These are phyloP conservation scores for Trichophyton equinum DNA, from an alignment of 2,329 filamentous ascomycete genomes.

Conservation along the genomic window DNA sequence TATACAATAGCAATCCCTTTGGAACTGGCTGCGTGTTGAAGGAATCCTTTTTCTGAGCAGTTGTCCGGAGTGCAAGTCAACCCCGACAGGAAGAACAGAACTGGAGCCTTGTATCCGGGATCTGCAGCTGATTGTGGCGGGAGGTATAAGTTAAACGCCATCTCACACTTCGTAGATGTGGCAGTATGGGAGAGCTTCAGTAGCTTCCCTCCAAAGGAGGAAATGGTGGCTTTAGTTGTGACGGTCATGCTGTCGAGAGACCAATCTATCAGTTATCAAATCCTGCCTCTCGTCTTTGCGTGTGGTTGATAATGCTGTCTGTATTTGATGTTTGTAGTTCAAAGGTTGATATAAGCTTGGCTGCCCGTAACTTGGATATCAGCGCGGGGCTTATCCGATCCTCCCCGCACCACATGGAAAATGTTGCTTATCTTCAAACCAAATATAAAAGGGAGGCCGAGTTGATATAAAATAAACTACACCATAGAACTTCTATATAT, in stretches of 20 bases:
- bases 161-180: conserved; percentile 65
- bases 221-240: conserved; percentile 77
- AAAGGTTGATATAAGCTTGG: neutral
- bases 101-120: conserved; percentile 53
- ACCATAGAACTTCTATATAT: neutral
- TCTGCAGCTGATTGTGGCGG: conserved; percentile 53
- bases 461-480: neutral
- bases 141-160: conserved; percentile 86
- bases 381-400: neutral
- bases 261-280: neutral
- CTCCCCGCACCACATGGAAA: conserved; percentile 1
- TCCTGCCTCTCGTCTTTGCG: neutral
- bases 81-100: conserved; percentile 87
- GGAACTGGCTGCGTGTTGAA: conserved; percentile 67
- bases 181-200: conserved; percentile 86
- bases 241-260: conserved; percentile 54
- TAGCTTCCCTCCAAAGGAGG: conserved; percentile 85
- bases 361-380: neutral
- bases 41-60: conserved; percentile 68
- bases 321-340: neutral
- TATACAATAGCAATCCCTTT: conserved; percentile 85
- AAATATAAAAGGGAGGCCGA: neutral
- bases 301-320: neutral
- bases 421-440: neutral
- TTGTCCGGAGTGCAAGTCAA: conserved; percentile 88